phyloP scores from a whole-genome alignment of 1,139 yeast genomes.

The Trichomonascaceae sp. region DNA sequence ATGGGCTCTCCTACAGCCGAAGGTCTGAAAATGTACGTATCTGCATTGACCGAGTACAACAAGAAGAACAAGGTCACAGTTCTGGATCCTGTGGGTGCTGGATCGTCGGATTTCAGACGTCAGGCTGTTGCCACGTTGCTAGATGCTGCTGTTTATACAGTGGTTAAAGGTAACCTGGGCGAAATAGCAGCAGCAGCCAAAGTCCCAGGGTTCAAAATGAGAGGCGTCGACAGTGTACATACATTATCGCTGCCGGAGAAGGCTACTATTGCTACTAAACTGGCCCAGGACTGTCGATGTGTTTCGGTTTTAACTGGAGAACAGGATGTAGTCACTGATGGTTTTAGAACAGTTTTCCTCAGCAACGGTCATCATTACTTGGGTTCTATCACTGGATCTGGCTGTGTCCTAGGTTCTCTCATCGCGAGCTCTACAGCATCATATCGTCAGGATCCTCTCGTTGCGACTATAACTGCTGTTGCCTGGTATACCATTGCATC shows the following conservation, averaged over 20 bases:
- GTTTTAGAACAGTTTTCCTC: constrained; percentile 33
- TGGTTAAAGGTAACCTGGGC: constrained; percentile 84
- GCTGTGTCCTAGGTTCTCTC: constrained; percentile 76
- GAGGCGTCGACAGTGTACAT: constrained; percentile 46
- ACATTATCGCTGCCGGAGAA: constrained; percentile 29
- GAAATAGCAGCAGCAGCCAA: constrained; percentile 55
- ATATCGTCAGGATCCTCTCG: constrained; percentile 25
- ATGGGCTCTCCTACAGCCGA: constrained; percentile 63
- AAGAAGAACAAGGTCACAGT: constrained; percentile 54
- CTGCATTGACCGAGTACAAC: constrained; percentile 59
- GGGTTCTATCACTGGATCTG: constrained; percentile 81
- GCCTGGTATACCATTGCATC: constrained; percentile 63
- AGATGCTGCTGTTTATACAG: constrained; percentile 54
- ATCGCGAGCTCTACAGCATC: constrained; percentile 49
- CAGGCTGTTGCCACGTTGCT: constrained; percentile 45
- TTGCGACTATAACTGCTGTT: constrained; percentile 57
- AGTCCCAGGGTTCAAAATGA: constrained; percentile 42
- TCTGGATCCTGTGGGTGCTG: constrained; percentile 90
- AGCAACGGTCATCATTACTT: constrained; percentile 62
- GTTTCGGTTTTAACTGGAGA: constrained; percentile 72
- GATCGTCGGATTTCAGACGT: constrained; percentile 63
- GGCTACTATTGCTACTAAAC: constrained; percentile 36
- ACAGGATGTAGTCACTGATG: constrained; percentile 44
- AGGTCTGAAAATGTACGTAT: constrained; percentile 40
- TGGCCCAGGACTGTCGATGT: constrained; percentile 51